Evolutionary conservation across 768 basidiomycete genomes (phyloP).

Genomic region (Xerocomus spinulosus): DNA sequence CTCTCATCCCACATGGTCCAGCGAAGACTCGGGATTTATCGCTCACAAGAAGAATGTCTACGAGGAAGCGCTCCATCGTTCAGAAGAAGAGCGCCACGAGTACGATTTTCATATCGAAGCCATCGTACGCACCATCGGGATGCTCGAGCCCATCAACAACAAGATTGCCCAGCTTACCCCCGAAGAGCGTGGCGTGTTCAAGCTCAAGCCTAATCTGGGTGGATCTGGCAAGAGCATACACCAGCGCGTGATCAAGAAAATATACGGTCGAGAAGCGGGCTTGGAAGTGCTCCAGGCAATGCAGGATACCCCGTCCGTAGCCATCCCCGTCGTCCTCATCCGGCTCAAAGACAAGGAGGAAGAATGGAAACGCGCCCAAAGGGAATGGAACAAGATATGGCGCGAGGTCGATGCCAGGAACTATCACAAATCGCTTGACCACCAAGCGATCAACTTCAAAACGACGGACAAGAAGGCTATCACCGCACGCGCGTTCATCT

Average conservation of each 20-base stretch:
- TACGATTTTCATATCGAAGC: constrained; percentile 99
- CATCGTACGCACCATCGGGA: constrained; percentile 81
- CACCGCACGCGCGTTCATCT: constrained; percentile 69
- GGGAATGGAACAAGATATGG: constrained; percentile 99
- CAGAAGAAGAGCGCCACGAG: constrained; percentile 97
- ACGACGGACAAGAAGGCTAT: constrained; percentile 82
- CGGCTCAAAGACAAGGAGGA: constrained; percentile 95
- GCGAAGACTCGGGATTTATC: constrained; percentile 88
- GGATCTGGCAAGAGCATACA: constrained; percentile 85
- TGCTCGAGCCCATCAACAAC: constrained; percentile 87
- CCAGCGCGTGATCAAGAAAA: constrained; percentile 92
- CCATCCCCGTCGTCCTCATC: constrained; percentile 84
- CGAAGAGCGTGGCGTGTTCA: constrained; percentile 78
- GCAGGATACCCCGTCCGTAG: constrained; percentile 86
- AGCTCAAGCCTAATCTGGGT: constrained; percentile 84
- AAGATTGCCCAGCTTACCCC: constrained; percentile 75
- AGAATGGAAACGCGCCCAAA: constrained; percentile 95
- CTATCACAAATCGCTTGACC: constrained; percentile 89
- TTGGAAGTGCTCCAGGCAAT: constrained; percentile 79
- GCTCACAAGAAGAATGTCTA: constrained; percentile 92
- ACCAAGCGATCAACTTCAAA: constrained; percentile 90
- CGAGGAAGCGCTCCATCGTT: constrained; percentile 93
- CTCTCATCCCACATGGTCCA: constrained; percentile 92
- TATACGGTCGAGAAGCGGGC: constrained; percentile 86
- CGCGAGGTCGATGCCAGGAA: constrained; percentile 93